Base-by-base conservation (phyloP, 768 basidiomycete genomes). In the Termitomyces sp. region DNA sequence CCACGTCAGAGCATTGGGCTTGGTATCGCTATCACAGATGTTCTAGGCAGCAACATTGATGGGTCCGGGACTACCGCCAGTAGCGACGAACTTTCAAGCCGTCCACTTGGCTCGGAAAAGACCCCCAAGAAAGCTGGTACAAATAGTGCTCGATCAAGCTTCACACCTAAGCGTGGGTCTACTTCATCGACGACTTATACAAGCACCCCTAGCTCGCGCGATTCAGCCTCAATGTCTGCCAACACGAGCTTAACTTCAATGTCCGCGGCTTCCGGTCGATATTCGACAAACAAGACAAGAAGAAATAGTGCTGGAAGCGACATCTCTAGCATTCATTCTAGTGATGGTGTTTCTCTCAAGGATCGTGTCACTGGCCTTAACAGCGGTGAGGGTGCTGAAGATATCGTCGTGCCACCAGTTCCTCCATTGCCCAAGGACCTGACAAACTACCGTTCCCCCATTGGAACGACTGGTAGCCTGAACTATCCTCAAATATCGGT, bases 401-500 rank as follows among this genome's bases (percentile, higher is more conserved):
- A 84, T 64, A 75, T 76, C 59, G 67, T 75, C 58, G 95, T 97
- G n/a, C 95, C 95, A 18, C 94, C 94, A 30, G 93, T 96, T 4
- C 95, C 94, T 38, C 95, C 94, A 40, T 76, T 97, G 30, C 94
- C 94, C 46, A 95, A 97, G 75, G 92, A 94, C 67, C 72, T 94
- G 56, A 86, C 88, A n/a, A 84, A 74, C 23, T 91, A 86, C 74
- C 86, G 85, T 55, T 87, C 88, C 1, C 88, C 88, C 26, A 85
- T 84, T 18, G 74, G 81, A 23, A 81, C 85, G 18, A 80, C 88
- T 18, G 75, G 85, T 28, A 76, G 78, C 47, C 72, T 83, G 53
- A 67, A 75, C 20, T 83, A 85, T 64, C 82, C 87, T 36, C 57
- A 38, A 33, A 66, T 76, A 36, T 70, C 78, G 16, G 56, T 59